Conservation (phyloP, 345 rosid species). For the Eucalyptus cladocalyx region DNA sequence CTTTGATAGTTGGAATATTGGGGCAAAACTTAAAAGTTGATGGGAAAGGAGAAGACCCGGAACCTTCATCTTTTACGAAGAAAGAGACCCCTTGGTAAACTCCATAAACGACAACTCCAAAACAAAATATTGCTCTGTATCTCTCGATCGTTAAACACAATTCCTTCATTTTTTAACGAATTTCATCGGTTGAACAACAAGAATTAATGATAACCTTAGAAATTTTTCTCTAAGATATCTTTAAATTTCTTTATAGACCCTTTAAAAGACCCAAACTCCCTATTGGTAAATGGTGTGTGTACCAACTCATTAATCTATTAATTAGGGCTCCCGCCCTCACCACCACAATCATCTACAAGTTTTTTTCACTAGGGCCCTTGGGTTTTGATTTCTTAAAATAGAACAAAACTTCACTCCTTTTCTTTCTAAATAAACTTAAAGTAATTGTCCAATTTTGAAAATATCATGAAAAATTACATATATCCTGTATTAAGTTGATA, state of each 20-base stretch:
- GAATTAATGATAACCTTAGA: neutral
- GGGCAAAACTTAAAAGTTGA: neutral
- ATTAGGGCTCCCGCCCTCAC: neutral
- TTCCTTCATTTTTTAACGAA: too few relatives aligned
- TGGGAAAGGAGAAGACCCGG: neutral
- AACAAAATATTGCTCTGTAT: neutral
- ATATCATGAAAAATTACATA: neutral
- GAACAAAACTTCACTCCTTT: conserved; percentile 1
- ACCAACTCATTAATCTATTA: too few relatives aligned
- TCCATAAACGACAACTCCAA: too few relatives aligned
- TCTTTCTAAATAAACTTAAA: neutral
- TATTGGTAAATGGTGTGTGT: neutral
- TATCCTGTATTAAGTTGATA: neutral
- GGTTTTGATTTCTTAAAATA: neutral
- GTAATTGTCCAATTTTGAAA: neutral
- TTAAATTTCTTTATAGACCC: neutral
- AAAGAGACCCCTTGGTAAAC: too few relatives aligned
- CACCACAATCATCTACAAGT: neutral
- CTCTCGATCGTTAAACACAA: too few relatives aligned
- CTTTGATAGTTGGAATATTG: too few relatives aligned
- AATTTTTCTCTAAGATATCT: fast-evolving
- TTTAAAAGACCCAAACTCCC: neutral
- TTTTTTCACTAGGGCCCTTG: neutral
- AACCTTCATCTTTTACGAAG: too few relatives aligned
- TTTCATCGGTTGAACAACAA: neutral